These are phyloP conservation scores for Triangularia setosa DNA, from an alignment of 2,329 filamentous ascomycete species.

Conservation along the genomic window DNA sequence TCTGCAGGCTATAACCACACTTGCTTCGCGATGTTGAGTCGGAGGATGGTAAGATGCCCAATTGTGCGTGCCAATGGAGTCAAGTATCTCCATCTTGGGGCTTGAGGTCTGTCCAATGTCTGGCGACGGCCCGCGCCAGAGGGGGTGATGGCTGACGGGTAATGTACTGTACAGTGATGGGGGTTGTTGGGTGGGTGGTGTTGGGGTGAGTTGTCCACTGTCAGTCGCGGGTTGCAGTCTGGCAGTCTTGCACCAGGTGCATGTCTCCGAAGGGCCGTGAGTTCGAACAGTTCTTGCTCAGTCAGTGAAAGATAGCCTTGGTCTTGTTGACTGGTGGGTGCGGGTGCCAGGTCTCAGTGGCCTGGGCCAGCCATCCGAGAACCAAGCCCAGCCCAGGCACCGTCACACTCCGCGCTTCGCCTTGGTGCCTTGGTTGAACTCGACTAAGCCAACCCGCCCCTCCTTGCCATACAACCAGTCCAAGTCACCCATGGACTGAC, in stretches of 20 bases:
- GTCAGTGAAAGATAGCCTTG: neutral
- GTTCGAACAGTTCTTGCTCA: constrained; percentile 10
- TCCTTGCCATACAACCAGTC: constrained; percentile 26
- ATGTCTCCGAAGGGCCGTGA: constrained; percentile 14
- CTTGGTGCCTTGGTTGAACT: constrained; percentile 18
- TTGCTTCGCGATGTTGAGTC: constrained; percentile 1
- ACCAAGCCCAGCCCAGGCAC: too few relatives aligned
- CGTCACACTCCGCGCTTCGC: constrained; percentile 20
- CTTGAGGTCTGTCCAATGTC: constrained; percentile 14
- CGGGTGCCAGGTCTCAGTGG: constrained; percentile 15
- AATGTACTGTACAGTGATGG: neutral
- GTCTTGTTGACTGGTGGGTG: neutral
- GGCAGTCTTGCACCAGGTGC: neutral
- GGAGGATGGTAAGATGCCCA: constrained; percentile 7
- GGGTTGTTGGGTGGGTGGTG: constrained; percentile 6
- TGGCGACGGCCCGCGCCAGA: constrained; percentile 3
- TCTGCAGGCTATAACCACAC: constrained; percentile 14
- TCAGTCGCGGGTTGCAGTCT: neutral
- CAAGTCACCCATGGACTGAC: constrained; percentile 28
- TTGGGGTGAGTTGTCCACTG: neutral
- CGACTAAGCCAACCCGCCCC: constrained; percentile 27
- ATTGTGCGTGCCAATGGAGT: neutral
- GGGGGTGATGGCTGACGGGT: too few relatives aligned
- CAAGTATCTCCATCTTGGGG: neutral
- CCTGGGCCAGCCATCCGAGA: constrained; percentile 16